Conservation (phyloP, 306 rosid species). For the Vicia villosa region DNA sequence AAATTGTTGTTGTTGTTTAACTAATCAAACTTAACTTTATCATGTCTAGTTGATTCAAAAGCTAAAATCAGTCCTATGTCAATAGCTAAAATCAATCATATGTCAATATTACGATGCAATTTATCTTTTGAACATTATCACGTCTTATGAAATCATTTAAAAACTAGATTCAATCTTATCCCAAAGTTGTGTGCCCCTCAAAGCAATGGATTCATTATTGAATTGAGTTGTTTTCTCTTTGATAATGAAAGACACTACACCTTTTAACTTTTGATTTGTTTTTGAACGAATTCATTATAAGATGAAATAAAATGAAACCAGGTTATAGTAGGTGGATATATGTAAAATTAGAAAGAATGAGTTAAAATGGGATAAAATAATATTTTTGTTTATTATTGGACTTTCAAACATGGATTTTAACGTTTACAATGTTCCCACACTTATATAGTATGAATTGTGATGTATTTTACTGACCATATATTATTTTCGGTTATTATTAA, state of each 20-base stretch:
- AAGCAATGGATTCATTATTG: neutral
- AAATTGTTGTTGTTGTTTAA: no score
- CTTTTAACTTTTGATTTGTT: neutral
- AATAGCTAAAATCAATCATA: neutral
- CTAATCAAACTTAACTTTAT: no score
- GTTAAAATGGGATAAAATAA: neutral
- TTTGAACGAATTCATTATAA: neutral
- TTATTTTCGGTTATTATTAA: no score
- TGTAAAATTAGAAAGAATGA: neutral
- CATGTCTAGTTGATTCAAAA: no score
- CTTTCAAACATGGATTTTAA: no score
- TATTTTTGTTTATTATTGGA: neutral
- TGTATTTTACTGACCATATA: no score
- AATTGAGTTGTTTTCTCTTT: conserved; percentile 5
- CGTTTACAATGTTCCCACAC: no score
- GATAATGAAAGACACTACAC: conserved; percentile 37
- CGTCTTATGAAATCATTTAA: neutral
- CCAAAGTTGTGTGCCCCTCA: conserved; percentile 1
- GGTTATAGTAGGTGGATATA: neutral
- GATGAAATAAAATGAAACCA: neutral
- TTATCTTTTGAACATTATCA: conserved; percentile 11
- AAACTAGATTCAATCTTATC: conserved; percentile 1
- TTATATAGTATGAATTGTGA: no score
- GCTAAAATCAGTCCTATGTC: neutral
- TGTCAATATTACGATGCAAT: neutral